A percentile compares a stretch with the other conserved stretches of the same genome.
phyloP scores from a whole-genome alignment of 1,284 basidiomycete species.

The Sanghuangporus weigelae region DNA sequence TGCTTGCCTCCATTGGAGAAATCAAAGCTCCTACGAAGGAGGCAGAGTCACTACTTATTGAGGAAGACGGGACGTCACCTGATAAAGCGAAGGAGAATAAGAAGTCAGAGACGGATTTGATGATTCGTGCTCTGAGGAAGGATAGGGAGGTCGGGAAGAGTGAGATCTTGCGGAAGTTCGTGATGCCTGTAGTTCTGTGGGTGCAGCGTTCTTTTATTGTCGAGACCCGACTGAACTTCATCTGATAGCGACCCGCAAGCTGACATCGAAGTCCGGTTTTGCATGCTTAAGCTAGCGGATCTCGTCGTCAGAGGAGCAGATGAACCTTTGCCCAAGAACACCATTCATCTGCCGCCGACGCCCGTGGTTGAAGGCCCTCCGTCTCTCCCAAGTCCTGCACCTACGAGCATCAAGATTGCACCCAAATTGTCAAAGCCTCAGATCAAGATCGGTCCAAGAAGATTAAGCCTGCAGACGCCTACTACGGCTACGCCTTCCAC shows the following conservation, averaged over 20 bases:
- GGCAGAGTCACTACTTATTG: slow-evolving; percentile 68
- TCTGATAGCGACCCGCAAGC: slow-evolving; percentile 56
- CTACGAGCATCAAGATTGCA: slow-evolving; percentile 39
- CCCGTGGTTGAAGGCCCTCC: slow-evolving; percentile 61
- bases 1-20: slow-evolving; percentile 87
- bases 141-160: slow-evolving; percentile 84
- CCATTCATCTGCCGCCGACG: slow-evolving; percentile 78
- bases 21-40: slow-evolving; percentile 77
- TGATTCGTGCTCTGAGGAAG: slow-evolving; percentile 79
- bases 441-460: slow-evolving; percentile 33
- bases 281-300: slow-evolving; percentile 89
- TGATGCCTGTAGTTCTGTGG: slow-evolving; percentile 78
- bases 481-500: slow-evolving; percentile 6
- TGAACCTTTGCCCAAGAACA: slow-evolving; percentile 82
- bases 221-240: neutral
- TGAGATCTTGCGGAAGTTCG: slow-evolving; percentile 69
- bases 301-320: slow-evolving; percentile 79
- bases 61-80: slow-evolving; percentile 69
- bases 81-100: slow-evolving; percentile 71
- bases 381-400: slow-evolving; percentile 27
- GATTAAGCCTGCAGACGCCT: slow-evolving; percentile 2
- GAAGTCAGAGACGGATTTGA: slow-evolving; percentile 74
- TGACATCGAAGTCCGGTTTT: slow-evolving; percentile 88
- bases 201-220: slow-evolving; percentile 27
- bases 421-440: slow-evolving; percentile 35